Base-by-base conservation (phyloP, 73 alveolate genomes). In the Durusdinium trenchii region DNA sequence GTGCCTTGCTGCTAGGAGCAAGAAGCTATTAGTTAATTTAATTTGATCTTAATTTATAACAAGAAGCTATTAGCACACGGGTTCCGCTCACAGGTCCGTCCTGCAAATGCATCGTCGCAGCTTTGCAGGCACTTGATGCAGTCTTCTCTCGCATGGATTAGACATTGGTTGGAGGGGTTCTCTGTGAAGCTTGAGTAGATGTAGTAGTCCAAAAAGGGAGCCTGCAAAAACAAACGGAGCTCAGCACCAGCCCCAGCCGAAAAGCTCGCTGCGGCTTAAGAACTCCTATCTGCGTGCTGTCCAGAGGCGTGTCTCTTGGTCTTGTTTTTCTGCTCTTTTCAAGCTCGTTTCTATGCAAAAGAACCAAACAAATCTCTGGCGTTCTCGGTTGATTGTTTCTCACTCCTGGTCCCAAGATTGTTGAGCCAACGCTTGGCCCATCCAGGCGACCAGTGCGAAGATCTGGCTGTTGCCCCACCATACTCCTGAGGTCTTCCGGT, bases 401-500 rank as follows among this genome's bases (percentile, higher is more conserved):
- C 18, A 60, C 73, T 60, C 1, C 6, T 60, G 1, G 73, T 75
- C 69, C 98, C 89, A 91, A 76, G 73, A 46, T 40, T 78, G 40
- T 26, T 67, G 89, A 28, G 98, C 87, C 47, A 91, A 42, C 43
- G 98, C 90, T 38, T 91, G 98, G n/a, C 98, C 98, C 76, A 91
- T 91, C 98, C 98, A 91, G 78, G 98, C 98, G 35, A 91, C 98
- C 57, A 91, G 48, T 20, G 78, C 75, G 43, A 91, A 91, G 60
- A 91, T 91, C 98, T 91, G 98, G 61, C 90, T 69, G 89, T 71
- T 91, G 76, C 98, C 98, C 98, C 98, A 91, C 98, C 98, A 91
- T 6, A 91, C 98, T 91, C 98, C 98, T 91, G 67, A 26, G 3
- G 82, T 6, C 14, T 28, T n/a, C 82, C 6, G 50, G 42, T 4